Base-by-base conservation (phyloP, 1,284 basidiomycete genomes). In the Termitomyces sp. region DNA sequence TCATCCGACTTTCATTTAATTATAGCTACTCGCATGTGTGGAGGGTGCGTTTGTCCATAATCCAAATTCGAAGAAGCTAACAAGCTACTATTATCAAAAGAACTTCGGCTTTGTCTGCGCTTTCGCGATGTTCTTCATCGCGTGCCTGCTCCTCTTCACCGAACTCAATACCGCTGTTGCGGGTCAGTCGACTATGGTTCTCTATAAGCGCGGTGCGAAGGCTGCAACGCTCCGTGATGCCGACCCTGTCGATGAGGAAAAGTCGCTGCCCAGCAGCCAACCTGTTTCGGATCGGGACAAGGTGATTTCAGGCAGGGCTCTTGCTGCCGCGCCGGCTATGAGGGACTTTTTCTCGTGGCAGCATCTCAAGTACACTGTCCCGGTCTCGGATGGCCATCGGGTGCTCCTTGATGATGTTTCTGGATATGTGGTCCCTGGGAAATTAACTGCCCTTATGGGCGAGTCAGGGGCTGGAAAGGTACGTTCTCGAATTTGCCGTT, bases 341-440 rank as follows among this genome's bases (percentile, higher is more conserved):
- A 66, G 54, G 13, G 68, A 81, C 58, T 71, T 80, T 13, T 88
- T 89, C 65, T 79, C 85, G 0, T 89, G 85, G 84, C 73, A 81
- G 44, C 72, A 83, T 58, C 59, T 89, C 42, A 67, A 73, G 36
- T 91, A 90, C 64, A 74, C 79, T 36, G 83, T 93, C 26, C 75
- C 76, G 30, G 75, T 86, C 58, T 73, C 78, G 50, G 76, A 76
- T 19, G 83, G 80, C 7, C 68, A 81, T 53, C 73, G 86, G 28
- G 74, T 76, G 47, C 77, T 95, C 6, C 73, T 95, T 55, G 81
- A 93, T 63, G 80, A 92, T 60, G 82, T 96, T 6, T 88, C 84
- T 53, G 94, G 94, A 0, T 95, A 82, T 68, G 92, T 93, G 40
- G 82, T 81, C 19, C 91, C 90, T 0, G 88, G 90, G 5, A 91